A percentile compares a stretch with the other conserved stretches of the same genome.
Evolutionary conservation across 306 rosid species (phyloP).

Genomic region (Crataegus laevigata): DNA sequence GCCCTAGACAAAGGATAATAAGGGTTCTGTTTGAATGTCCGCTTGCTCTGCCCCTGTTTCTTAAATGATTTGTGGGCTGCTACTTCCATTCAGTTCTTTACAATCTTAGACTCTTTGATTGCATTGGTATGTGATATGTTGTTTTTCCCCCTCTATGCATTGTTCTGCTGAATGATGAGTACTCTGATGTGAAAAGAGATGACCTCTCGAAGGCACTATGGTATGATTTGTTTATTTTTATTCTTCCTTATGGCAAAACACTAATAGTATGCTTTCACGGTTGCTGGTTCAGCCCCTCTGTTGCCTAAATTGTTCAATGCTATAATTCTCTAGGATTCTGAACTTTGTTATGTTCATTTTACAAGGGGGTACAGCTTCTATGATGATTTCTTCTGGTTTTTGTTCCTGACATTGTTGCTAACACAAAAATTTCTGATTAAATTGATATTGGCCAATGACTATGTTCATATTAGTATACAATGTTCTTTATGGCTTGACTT

Average conservation of each 20-base stretch:
- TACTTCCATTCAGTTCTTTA: conserved; percentile 1
- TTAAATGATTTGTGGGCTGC: no score
- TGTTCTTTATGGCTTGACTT: background rate
- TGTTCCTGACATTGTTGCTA: background rate
- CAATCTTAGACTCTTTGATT: background rate
- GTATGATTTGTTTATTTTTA: conserved; percentile 30
- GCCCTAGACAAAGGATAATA: no score
- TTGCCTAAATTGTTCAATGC: background rate
- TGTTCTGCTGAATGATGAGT: conserved; percentile 54
- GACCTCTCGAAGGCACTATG: conserved; percentile 79
- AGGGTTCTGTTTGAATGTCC: no score
- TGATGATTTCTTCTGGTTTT: background rate
- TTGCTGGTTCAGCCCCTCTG: background rate
- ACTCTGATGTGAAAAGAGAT: conserved; percentile 58
- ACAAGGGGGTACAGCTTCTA: background rate
- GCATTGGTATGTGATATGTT: conserved; percentile 19
- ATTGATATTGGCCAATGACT: background rate
- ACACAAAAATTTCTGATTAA: background rate
- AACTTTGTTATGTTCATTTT: background rate
- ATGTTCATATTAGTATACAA: background rate
- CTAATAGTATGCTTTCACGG: conserved; percentile 24
- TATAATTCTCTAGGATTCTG: conserved; percentile 6
- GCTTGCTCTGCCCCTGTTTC: no score
- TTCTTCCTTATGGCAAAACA: background rate
- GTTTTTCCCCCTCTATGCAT: conserved; percentile 19